Base-by-base conservation (phyloP, 768 basidiomycete genomes). In the Chlorophyllum brunneum region DNA sequence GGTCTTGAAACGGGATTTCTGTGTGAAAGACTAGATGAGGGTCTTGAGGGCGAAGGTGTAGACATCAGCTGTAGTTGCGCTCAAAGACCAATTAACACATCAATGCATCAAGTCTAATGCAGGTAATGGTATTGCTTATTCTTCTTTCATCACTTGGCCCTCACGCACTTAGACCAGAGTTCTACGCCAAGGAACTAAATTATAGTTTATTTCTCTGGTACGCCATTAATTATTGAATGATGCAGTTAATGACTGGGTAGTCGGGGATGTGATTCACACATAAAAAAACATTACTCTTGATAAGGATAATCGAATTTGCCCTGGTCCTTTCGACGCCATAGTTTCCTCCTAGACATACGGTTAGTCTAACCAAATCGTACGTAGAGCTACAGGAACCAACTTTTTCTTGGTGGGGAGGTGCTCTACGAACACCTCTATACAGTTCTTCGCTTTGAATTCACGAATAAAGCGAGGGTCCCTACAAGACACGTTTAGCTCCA, bases 391-490 rank as follows among this genome's bases (percentile, higher is more conserved):
- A 20, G 30, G 20, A 29, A 76, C 91, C 30, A 59, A 95, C 95
- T 95, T 98, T 70, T 86, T 91, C 75, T 95, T 95, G 8, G 86
- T 92, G 0, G 82, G 75, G 0, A 84, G 45, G 62, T 98, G 86
- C 63, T 95, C 92, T 0, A 74, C 91, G 65, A 86, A 97, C 2
- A 94, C 82, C 62, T 98, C 94, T 5, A 87, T 61, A 60, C 90
- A 92, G 61, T 95, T 58, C 61, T 92, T 78, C 2, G 78, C 67
- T 70, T 95, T 98, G 78, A 95, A 98, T 61, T 88, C 83, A 26
- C 93, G 86, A 59, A 98, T 94, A 70, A 95, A 98, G 0, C 88
- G 85, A 22, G 95, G 95, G 63, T 98, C 95, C 94, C 92, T 94
- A 56, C 0, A 26, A 38, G 34, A 11, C 16, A 40, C 15, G 31